Base-by-base conservation (phyloP, 352 stramenopile genomes). In the Globisporangium apiculatum region DNA sequence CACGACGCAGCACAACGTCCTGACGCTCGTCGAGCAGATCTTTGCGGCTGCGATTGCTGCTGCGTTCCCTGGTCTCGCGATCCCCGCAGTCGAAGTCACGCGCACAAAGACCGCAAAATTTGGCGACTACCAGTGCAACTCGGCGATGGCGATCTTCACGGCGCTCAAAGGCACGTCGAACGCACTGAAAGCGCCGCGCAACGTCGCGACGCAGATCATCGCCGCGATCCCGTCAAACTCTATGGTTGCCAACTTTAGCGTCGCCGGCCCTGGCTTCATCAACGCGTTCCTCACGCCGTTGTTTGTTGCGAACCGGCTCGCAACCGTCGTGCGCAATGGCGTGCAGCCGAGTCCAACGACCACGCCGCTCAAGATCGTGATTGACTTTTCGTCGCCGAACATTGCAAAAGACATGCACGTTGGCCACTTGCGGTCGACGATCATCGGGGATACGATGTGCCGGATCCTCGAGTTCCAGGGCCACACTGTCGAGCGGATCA, bases 141-240 rank as follows among this genome's bases (percentile, higher is more conserved):
- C 18, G 18, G 18, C 96, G 58, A 99, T 99, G 96, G 75, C 83
- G 46, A 88, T 99, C 56, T 98, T 96, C 72, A 97, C 97, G 60
- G 83, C 79, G 51, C 84, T 99, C n/a, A 98, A 99, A 73, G 91
- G 69, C 65, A 76, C 83, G 67, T 65, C 73, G 15, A 67, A 86
- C 78, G 74, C 90, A 31, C 61, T 68, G 24, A 72, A 87, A 62
- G 85, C 76, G 40, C 92, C 95, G 0, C 82, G 84, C 42, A 76
- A 97, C 47, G 79, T 98, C 4, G 94, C 91, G n/a, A 83, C 78
- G 43, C 76, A 77, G 15, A 97, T 99, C 62, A 89, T 98, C 50
- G 35, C 98, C 18, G 18, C 18, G 18, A 24, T 24, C 18, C 18
- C 18, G 18, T 24, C 18, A 24, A 24, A 24, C 18, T 1, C 18